A percentile compares a stretch with the other conserved stretches of the same genome.
phyloP scores from a whole-genome alignment of 371 early-diverging fungal species.

The Smittium mucronatum region DNA sequence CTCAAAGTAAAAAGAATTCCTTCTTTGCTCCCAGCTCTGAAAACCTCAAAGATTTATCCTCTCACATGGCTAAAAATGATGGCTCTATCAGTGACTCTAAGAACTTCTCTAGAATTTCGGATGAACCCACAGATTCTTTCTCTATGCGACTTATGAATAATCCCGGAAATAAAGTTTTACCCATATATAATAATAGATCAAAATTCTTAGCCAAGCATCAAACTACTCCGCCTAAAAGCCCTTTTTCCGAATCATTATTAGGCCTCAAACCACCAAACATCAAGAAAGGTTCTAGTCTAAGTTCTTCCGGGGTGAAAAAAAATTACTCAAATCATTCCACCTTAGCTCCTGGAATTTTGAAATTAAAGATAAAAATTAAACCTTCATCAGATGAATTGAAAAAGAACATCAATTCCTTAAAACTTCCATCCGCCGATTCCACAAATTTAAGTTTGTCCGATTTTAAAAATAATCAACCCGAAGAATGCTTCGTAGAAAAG shows the following conservation, averaged over 20 bases:
- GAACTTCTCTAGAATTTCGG: neutral
- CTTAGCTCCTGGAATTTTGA: neutral
- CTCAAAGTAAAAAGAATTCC: conserved; percentile 31
- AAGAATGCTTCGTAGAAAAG: no score
- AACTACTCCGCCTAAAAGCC: neutral
- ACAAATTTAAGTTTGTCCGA: no score
- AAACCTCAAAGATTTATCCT: neutral
- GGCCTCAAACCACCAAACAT: neutral
- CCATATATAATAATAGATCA: neutral
- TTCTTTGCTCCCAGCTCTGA: neutral
- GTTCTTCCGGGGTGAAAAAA: neutral
- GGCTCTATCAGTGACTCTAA: neutral
- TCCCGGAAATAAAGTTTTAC: neutral
- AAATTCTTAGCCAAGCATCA: neutral
- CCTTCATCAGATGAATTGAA: no score
- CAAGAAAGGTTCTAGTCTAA: neutral
- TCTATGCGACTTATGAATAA: neutral
- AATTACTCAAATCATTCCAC: neutral
- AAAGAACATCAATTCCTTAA: no score
- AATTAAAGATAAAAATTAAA: neutral
- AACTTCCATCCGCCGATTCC: no score
- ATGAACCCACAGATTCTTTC: neutral
- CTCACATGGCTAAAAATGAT: neutral
- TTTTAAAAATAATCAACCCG: no score
- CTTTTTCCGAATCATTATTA: neutral